These are phyloP conservation scores for Elsinoe arachidis DNA, from an alignment of 2,329 filamentous ascomycete genomes.

Conservation along the genomic window DNA sequence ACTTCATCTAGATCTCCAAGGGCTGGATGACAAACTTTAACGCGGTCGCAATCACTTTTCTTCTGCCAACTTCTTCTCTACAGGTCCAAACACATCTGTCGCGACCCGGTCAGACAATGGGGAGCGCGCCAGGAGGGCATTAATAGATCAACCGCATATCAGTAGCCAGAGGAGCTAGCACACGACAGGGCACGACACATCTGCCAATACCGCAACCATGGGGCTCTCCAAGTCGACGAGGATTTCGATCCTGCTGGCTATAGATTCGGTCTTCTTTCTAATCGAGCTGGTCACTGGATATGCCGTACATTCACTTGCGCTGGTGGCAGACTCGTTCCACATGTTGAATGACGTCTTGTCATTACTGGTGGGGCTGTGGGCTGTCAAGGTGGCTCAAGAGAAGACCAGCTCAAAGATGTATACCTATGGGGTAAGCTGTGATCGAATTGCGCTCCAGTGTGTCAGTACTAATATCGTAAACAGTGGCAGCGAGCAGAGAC, in stretches of 20 bases:
- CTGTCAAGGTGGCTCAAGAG: slow-evolving; percentile 78
- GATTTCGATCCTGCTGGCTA: slow-evolving; percentile 85
- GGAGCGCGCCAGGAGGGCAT: background rate
- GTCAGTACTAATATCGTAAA: slow-evolving; percentile 17
- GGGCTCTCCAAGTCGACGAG: slow-evolving; percentile 84
- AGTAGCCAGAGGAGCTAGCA: background rate
- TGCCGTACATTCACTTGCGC: slow-evolving; percentile 78
- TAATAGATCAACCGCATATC: background rate
- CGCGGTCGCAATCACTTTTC: background rate
- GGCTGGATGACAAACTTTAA: slow-evolving; percentile 1
- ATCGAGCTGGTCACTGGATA: slow-evolving; percentile 81
- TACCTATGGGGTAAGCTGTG: slow-evolving; percentile 72
- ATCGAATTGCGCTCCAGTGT: background rate
- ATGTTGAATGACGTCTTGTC: slow-evolving; percentile 99
- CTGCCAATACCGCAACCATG: slow-evolving; percentile 45
- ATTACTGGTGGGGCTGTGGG: slow-evolving; percentile 85
- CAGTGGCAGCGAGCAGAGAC: slow-evolving; percentile 97
- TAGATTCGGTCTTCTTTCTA: slow-evolving; percentile 84
- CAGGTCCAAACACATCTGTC: background rate
- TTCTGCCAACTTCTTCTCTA: background rate
- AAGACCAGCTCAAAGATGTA: slow-evolving; percentile 77
- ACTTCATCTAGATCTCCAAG: background rate
- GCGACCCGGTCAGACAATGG: background rate
- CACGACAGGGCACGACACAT: background rate
- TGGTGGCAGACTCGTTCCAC: slow-evolving; percentile 96